Percentiles rank a stretch among this genome's conserved stretches.
phyloP scores from a whole-genome alignment of 2,329 filamentous ascomycete genomes.

The Fusarium newnesense region DNA sequence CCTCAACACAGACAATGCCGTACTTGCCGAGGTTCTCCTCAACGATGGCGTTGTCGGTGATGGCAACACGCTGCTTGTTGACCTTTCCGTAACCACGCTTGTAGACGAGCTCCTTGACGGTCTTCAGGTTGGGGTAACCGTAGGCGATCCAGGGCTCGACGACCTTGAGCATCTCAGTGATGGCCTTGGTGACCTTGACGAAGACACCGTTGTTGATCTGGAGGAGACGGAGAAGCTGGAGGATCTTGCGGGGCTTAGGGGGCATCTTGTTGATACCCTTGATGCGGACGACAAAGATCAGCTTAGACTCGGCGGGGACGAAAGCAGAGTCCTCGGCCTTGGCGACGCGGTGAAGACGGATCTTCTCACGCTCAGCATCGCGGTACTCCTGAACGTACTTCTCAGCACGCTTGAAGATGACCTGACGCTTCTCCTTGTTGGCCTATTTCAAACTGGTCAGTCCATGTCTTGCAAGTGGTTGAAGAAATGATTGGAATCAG shows the following conservation, averaged over 20 bases:
- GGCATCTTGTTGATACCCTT: slow-evolving; percentile 99
- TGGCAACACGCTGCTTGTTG: slow-evolving; percentile 95
- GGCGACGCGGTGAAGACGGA: slow-evolving; percentile 88
- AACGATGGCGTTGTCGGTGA: slow-evolving; percentile 98
- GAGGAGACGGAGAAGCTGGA: slow-evolving; percentile 98
- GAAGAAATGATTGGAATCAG: slow-evolving; percentile 39
- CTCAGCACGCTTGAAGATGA: slow-evolving; percentile 99
- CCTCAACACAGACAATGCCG: slow-evolving; percentile 99
- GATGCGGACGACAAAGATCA: slow-evolving; percentile 98
- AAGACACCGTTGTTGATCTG: slow-evolving; percentile 99
- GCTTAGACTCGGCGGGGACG: slow-evolving; percentile 92
- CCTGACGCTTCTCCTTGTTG: slow-evolving; percentile 97
- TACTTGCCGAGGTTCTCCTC: slow-evolving; percentile 97
- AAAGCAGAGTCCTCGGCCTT: slow-evolving; percentile 95
- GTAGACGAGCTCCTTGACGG: slow-evolving; percentile 98
- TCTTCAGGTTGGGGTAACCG: slow-evolving; percentile 99
- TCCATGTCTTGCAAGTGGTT: slow-evolving; percentile 31
- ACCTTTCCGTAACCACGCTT: slow-evolving; percentile 99
- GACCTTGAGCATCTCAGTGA: slow-evolving; percentile 95
- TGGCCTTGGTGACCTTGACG: slow-evolving; percentile 97
- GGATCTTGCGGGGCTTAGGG: slow-evolving; percentile 99
- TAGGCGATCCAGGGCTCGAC: slow-evolving; percentile 99
- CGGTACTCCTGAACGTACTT: slow-evolving; percentile 99
- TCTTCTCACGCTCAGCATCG: slow-evolving; percentile 97
- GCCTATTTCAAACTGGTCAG: slow-evolving; percentile 68